Evolutionary conservation across 176 grass and related monocot genomes (phyloP).

Genomic region (Musa beccarii): DNA sequence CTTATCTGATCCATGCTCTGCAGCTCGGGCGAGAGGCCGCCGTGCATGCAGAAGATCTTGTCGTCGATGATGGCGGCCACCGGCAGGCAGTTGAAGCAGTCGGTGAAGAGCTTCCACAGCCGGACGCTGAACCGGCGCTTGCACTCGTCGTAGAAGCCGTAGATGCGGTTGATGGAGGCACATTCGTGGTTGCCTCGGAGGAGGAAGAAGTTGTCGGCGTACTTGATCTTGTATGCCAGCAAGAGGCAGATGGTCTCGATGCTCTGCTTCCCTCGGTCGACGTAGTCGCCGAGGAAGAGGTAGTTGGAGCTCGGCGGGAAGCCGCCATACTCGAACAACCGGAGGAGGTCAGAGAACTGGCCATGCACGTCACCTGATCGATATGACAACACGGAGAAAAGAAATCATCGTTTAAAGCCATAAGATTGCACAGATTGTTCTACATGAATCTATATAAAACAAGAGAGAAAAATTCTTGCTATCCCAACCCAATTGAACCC

Average conservation of each 20-base stretch:
- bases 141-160: constrained; percentile 76
- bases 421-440: too few relatives aligned
- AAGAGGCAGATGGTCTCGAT: constrained; percentile 63
- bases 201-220: constrained; percentile 55
- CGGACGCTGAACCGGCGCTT: constrained; percentile 62
- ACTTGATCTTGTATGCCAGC: constrained; percentile 51
- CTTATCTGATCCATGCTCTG: constrained; percentile 35
- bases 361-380: constrained; percentile 55
- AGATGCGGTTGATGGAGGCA: constrained; percentile 67
- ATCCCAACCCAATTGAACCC: too few relatives aligned
- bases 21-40: constrained; percentile 50
- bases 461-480: too few relatives aligned
- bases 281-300: constrained; percentile 62
- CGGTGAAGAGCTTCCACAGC: constrained; percentile 56
- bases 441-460: too few relatives aligned
- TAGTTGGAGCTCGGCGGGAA: constrained; percentile 39
- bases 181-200: constrained; percentile 62
- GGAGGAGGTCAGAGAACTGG: constrained; percentile 45
- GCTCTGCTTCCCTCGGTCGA: constrained; percentile 59
- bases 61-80: constrained; percentile 46
- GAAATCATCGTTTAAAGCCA: background rate
- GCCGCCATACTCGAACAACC: constrained; percentile 48
- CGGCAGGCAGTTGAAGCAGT: constrained; percentile 60
- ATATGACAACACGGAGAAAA: background rate
- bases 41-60: constrained; percentile 60